Evolutionary conservation across 1,284 basidiomycete genomes (phyloP).

Genomic region (Microbotryum saponariae): DNA sequence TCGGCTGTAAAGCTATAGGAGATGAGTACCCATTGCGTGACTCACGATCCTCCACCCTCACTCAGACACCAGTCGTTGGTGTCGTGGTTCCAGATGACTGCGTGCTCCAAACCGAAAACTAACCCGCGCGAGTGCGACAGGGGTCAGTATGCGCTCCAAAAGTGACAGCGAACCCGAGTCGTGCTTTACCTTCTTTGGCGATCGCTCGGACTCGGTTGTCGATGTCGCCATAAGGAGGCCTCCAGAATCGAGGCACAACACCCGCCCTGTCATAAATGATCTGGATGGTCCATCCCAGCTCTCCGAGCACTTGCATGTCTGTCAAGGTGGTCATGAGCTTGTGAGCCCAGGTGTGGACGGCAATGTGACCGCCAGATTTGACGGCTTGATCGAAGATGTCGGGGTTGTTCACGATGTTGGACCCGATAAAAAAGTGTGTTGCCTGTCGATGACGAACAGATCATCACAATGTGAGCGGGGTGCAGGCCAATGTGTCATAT

Average conservation of each 20-base stretch:
- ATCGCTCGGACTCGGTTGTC: conserved; percentile 46
- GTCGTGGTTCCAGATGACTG: conserved; percentile 72
- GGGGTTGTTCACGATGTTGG: conserved; percentile 56
- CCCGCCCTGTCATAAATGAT: conserved; percentile 57
- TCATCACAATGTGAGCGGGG: too few relatives aligned
- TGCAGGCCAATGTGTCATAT: too few relatives aligned
- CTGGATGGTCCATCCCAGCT: conserved; percentile 76
- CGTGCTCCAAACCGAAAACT: conserved; percentile 48
- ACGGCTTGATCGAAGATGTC: conserved; percentile 38
- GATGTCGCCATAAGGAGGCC: conserved; percentile 65
- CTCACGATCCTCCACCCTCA: conserved; percentile 1
- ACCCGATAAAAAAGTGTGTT: conserved; percentile 77
- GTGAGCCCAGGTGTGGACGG: conserved; percentile 55
- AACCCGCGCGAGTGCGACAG: conserved; percentile 32
- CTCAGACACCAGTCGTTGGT: conserved; percentile 28
- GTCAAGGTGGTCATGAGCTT: conserved; percentile 66
- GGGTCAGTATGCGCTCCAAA: neutral
- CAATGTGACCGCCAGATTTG: conserved; percentile 26
- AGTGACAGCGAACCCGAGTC: neutral
- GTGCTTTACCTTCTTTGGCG: conserved; percentile 13
- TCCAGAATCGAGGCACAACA: conserved; percentile 11
- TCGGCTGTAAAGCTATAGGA: neutral
- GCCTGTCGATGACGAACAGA: conserved; percentile 35
- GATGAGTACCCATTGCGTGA: too few relatives aligned
- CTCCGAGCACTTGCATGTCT: conserved; percentile 61